Base-by-base conservation (phyloP, 2,329 filamentous ascomycete genomes). In the Trichoderma aggressivum region DNA sequence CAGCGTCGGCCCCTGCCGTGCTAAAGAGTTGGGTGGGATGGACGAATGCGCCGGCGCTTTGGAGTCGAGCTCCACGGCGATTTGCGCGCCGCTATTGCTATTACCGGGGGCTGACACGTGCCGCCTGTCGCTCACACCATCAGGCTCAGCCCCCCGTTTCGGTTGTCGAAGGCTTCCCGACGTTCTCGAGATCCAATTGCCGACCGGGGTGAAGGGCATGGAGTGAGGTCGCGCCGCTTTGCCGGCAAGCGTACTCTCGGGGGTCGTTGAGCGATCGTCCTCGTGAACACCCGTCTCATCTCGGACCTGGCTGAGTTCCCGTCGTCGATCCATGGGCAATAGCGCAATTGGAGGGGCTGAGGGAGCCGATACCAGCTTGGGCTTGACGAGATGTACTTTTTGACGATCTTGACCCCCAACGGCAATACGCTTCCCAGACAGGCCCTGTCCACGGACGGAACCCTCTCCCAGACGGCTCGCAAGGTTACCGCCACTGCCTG, bases 131-230 rank as follows among this genome's bases (percentile, higher is more conserved):
- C 81, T 82, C 75, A 80, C 81, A 74, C 76, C 79, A 75, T 79
- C 81, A 28, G 80, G 78, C 67, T 84, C 81, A 72, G 81, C 80
- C 71, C 82, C 83, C 72, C 86, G 84, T 79, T 89, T 90, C 34
- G 84, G 80, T 26, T 86, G 85, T 62, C 87, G 85, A 67, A 90
- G 77, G 79, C 88, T 90, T 69, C 87, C 85, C 10, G 81, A 79
- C 6, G 85, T 83, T 77, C 82, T 86, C 39, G 86, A 81, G 73
- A 89, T 86, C 87, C 88, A 90, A 63, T 81, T 86, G 63, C 81
- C 83, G 18, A 88, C 84, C 2, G 88, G 87, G 72, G 83, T 83
- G 72, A 91, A 88, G 69, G 89, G 87, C 83, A 88, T 86, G 18
- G 89, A 90, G 30, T 88, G 81, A 18, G 89, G 89, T 71, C 86